These are phyloP conservation scores for Fusarium anguioides DNA, from an alignment of 2,329 filamentous ascomycete species.

Conservation along the genomic window DNA sequence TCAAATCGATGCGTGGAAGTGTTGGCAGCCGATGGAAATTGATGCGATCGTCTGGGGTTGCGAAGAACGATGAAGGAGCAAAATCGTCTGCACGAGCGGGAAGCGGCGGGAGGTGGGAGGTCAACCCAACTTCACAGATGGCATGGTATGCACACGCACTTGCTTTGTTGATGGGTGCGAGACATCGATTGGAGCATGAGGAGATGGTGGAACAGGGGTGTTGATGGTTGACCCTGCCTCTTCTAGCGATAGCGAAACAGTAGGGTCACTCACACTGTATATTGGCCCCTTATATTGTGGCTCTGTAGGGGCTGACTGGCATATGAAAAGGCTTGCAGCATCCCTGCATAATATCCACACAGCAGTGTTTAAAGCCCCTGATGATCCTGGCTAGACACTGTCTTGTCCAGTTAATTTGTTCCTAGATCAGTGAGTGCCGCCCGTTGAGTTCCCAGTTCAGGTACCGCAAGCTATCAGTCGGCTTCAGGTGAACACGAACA, in stretches of 20 bases:
- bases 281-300: slow-evolving; percentile 35
- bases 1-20: slow-evolving; percentile 6
- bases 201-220: slow-evolving; percentile 38
- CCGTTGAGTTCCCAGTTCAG: slow-evolving; percentile 23
- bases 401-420: background rate
- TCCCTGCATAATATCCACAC: slow-evolving; percentile 23
- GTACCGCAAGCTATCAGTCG: slow-evolving; percentile 28
- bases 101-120: slow-evolving; percentile 36
- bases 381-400: slow-evolving; percentile 24
- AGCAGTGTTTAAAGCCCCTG: slow-evolving; percentile 33
- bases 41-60: slow-evolving; percentile 38
- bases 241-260: slow-evolving; percentile 44
- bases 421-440: background rate
- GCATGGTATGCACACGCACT: slow-evolving; percentile 1
- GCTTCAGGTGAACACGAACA: slow-evolving; percentile 42
- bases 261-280: slow-evolving; percentile 35
- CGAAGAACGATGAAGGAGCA: slow-evolving; percentile 44
- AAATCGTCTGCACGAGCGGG: slow-evolving; percentile 21
- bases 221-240: slow-evolving; percentile 30
- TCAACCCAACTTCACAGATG: slow-evolving; percentile 14
- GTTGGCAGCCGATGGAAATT: slow-evolving; percentile 33
- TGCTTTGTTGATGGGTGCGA: slow-evolving; percentile 30
- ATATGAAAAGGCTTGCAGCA: slow-evolving; percentile 15
- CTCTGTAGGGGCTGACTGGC: background rate
- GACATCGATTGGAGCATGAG: slow-evolving; percentile 40